Evolutionary conservation across 176 grass and related monocot species (phyloP).

Genomic region (Rhynchospora pubera): DNA sequence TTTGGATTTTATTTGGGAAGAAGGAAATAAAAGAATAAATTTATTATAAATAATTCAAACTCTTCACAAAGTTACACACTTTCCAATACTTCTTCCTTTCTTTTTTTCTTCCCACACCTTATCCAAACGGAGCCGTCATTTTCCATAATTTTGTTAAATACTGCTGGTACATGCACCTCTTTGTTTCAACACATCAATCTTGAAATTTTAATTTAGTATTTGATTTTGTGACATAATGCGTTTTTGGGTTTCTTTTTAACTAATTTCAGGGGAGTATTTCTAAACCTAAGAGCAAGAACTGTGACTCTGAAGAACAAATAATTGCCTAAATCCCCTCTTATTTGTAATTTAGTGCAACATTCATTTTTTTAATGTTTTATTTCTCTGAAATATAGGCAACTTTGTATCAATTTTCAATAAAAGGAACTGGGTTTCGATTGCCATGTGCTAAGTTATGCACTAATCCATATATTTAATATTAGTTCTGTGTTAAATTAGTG

Average conservation of each 20-base stretch:
- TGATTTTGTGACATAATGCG: neutral
- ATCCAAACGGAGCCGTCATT: no score
- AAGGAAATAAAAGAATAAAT: no score
- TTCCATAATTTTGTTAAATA: slow-evolving; percentile 75
- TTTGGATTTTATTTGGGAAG: no score
- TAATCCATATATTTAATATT: neutral
- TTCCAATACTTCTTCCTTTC: no score
- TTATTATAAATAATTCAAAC: no score
- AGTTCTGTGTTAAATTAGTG: no score
- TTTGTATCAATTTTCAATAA: neutral
- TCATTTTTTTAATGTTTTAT: neutral
- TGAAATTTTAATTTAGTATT: neutral
- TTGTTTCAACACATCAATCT: neutral
- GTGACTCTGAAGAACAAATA: slow-evolving; percentile 53
- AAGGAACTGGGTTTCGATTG: neutral
- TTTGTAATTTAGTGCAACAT: neutral
- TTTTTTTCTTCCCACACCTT: no score
- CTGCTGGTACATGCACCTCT: slow-evolving; percentile 54
- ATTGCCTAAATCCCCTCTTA: neutral
- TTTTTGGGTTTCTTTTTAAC: neutral
- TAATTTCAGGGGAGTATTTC: slow-evolving; percentile 74
- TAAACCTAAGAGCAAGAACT: slow-evolving; percentile 76
- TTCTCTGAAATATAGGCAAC: neutral
- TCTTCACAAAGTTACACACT: no score
- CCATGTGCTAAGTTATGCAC: neutral